Conservation (phyloP, 1,139 yeast genomes). For the Blastobotrys petasosporus region DNA sequence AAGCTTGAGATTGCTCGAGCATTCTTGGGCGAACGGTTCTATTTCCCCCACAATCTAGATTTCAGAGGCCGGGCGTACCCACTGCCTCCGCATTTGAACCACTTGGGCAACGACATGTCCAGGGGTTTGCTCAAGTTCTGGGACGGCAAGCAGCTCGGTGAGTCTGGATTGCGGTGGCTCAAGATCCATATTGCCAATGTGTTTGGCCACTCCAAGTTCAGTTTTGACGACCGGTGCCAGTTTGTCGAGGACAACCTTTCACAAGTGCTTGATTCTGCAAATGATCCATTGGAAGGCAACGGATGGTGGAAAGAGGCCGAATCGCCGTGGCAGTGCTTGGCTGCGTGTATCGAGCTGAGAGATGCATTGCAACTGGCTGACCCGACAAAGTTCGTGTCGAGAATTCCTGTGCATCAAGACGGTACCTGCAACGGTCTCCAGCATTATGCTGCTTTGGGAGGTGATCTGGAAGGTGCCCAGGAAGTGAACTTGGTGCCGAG, state of each 20-base stretch:
- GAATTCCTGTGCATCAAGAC: constrained; percentile 92
- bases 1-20: constrained; percentile 94
- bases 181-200: constrained; percentile 87
- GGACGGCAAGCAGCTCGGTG: constrained; percentile 79
- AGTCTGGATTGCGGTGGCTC: constrained; percentile 73
- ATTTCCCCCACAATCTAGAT: constrained; percentile 90
- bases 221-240: constrained; percentile 65
- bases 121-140: constrained; percentile 81
- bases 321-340: constrained; percentile 92
- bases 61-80: constrained; percentile 97
- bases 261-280: constrained; percentile 59
- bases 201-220: constrained; percentile 80
- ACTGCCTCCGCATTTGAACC: constrained; percentile 70
- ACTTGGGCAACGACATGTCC: constrained; percentile 86
- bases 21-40: constrained; percentile 68
- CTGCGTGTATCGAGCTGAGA: constrained; percentile 73
- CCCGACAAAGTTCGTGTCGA: constrained; percentile 70
- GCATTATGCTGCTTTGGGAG: constrained; percentile 97
- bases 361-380: constrained; percentile 66
- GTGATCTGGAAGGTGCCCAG: constrained; percentile 88
- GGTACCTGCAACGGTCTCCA: constrained; percentile 97
- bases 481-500: constrained; percentile 85
- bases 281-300: constrained; percentile 53
- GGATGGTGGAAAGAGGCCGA: constrained; percentile 87
- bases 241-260: constrained; percentile 67